A percentile compares a stretch with the other conserved stretches of the same genome.
Evolutionary conservation across 2,329 filamentous ascomycete genomes (phyloP).

Genomic region (Chaetomiaceae sp.): DNA sequence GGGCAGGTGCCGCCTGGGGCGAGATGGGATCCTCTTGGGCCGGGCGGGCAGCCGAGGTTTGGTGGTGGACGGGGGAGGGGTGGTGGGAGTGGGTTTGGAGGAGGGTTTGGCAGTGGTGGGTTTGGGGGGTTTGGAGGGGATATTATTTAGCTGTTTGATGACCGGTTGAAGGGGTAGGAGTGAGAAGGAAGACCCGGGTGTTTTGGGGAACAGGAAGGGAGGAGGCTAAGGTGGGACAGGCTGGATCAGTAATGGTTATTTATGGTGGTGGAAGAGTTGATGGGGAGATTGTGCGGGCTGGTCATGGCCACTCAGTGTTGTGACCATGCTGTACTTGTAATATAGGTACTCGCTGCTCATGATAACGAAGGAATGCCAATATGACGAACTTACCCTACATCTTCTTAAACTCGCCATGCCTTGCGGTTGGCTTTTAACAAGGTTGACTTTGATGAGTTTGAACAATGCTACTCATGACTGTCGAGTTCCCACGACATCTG

Average conservation of each 20-base stretch:
- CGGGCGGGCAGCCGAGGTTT: conserved; percentile 51
- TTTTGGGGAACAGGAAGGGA: neutral
- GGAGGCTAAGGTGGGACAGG: too few relatives aligned
- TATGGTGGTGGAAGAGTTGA: neutral
- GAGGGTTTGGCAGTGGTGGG: too few relatives aligned
- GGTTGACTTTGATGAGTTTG: too few relatives aligned
- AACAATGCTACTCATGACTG: too few relatives aligned
- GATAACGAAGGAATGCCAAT: neutral
- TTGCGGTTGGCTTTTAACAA: too few relatives aligned
- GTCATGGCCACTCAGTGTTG: too few relatives aligned
- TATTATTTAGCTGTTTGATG: conserved; percentile 29
- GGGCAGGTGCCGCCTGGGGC: conserved; percentile 79
- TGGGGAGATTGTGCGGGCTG: neutral
- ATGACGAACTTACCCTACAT: neutral
- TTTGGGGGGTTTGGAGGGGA: conserved; percentile 28
- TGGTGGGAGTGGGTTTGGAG: conserved; percentile 30
- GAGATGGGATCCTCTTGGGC: conserved; percentile 84
- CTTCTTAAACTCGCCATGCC: neutral
- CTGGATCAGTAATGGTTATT: neutral
- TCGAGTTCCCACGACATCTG: too few relatives aligned
- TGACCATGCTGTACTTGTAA: neutral
- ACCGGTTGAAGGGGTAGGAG: neutral
- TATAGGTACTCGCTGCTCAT: neutral
- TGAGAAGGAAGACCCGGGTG: neutral
- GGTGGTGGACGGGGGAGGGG: conserved; percentile 35